A percentile compares a stretch with the other conserved stretches of the same genome.
These are phyloP conservation scores for Pyracantha coccinea DNA, from an alignment of 331 rosid genomes.

Conservation along the genomic window DNA sequence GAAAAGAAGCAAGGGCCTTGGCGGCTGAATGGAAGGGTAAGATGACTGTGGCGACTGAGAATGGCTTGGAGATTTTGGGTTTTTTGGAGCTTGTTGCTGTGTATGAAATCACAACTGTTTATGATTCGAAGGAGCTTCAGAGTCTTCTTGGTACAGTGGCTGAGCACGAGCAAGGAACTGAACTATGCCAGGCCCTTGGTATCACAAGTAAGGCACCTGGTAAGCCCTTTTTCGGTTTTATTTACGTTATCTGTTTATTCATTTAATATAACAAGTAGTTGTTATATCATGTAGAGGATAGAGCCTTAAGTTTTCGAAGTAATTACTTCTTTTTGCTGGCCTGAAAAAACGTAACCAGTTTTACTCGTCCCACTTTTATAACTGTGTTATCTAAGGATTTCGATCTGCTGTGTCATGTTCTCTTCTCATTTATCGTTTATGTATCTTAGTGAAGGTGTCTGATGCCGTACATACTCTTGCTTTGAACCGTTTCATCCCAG, in stretches of 20 bases:
- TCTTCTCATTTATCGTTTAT: background rate
- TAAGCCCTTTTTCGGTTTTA: slow-evolving; percentile 4
- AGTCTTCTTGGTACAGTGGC: slow-evolving; percentile 19
- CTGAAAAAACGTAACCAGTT: background rate
- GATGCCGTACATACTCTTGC: background rate
- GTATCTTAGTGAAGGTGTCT: background rate
- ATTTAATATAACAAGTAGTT: no score
- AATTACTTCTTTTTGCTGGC: background rate
- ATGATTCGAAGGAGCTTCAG: slow-evolving; percentile 19
- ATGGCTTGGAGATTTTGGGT: slow-evolving; percentile 24
- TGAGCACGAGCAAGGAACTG: slow-evolving; percentile 27
- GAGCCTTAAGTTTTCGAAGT: background rate
- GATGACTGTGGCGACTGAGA: background rate
- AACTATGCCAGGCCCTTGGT: slow-evolving; percentile 22
- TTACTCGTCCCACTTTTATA: background rate
- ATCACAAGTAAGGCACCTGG: slow-evolving; percentile 14
- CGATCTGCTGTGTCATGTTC: background rate
- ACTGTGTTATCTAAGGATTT: background rate
- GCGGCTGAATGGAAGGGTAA: slow-evolving; percentile 29
- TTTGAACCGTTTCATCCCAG: background rate
- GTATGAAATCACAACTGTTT: slow-evolving; percentile 14
- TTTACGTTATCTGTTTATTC: background rate
- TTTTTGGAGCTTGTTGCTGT: slow-evolving; percentile 26
- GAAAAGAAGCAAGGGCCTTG: slow-evolving; percentile 22
- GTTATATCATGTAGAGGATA: background rate